Conservation (phyloP, 2,329 filamentous ascomycete genomes). For the Penicillium sp. region DNA sequence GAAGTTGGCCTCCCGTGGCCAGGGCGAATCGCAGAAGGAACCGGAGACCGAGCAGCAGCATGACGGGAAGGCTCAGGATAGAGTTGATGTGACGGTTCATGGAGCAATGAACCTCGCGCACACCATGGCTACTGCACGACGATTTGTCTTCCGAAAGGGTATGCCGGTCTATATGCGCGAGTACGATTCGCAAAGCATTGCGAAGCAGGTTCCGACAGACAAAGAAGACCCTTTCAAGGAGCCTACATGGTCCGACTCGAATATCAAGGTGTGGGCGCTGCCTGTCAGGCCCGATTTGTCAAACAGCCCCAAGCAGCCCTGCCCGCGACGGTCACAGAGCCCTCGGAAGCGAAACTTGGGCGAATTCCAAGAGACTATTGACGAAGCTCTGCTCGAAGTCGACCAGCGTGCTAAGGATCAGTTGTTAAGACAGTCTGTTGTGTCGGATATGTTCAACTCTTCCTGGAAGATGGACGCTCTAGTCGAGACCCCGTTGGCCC, state of each 20-base stretch:
- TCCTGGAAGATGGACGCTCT: slow-evolving; percentile 69
- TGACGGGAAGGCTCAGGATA: slow-evolving; percentile 23
- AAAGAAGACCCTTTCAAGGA: slow-evolving; percentile 31
- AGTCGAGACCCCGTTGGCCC: slow-evolving; percentile 59
- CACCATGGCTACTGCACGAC: slow-evolving; percentile 71
- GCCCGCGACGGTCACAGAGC: slow-evolving; percentile 25
- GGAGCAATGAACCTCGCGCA: slow-evolving; percentile 77
- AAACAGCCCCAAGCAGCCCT: slow-evolving; percentile 24
- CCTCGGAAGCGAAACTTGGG: slow-evolving; percentile 49
- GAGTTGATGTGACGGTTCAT: slow-evolving; percentile 60
- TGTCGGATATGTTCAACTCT: slow-evolving; percentile 76
- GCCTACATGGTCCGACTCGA: slow-evolving; percentile 71
- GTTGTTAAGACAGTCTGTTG: slow-evolving; percentile 56
- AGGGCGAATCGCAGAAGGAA: slow-evolving; percentile 3
- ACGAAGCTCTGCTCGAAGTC: slow-evolving; percentile 3
- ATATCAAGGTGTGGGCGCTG: slow-evolving; percentile 81
- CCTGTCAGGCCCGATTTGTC: slow-evolving; percentile 44
- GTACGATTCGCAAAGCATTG: slow-evolving; percentile 43
- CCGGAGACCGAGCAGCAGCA: not conserved
- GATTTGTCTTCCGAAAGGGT: slow-evolving; percentile 81
- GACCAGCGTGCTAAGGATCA: slow-evolving; percentile 40
- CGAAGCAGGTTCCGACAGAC: slow-evolving; percentile 20
- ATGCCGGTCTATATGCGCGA: slow-evolving; percentile 71
- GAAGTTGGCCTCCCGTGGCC: not conserved
- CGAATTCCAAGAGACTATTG: slow-evolving; percentile 40